Conservation (phyloP, 2,329 filamentous ascomycete genomes). For the Beauveria rudraprayagi region DNA sequence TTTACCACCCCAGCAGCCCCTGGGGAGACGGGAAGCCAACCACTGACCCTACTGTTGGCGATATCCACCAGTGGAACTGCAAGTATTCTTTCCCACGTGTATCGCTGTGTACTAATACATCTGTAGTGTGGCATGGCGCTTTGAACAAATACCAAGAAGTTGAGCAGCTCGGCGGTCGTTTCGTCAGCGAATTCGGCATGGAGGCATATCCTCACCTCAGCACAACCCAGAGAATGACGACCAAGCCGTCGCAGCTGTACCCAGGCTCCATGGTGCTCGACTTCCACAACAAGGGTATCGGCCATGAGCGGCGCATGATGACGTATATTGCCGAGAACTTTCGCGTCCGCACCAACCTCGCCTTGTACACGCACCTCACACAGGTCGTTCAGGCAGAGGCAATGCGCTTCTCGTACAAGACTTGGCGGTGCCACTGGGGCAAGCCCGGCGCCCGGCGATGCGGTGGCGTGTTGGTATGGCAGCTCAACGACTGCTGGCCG, state of each 20-base stretch:
- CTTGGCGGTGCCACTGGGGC: conserved; percentile 57
- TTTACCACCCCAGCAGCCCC: conserved; percentile 66
- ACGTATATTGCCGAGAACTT: conserved; percentile 74
- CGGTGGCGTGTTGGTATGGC: conserved; percentile 59
- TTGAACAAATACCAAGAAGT: conserved; percentile 73
- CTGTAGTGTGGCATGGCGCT: conserved; percentile 57
- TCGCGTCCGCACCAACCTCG: conserved; percentile 45
- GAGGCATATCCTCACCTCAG: conserved; percentile 58
- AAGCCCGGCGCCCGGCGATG: conserved; percentile 48
- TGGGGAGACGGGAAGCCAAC: conserved; percentile 55
- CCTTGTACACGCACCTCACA: conserved; percentile 68
- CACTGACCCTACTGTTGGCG: conserved; percentile 59
- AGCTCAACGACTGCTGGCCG: conserved; percentile 64
- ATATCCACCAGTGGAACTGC: conserved; percentile 66
- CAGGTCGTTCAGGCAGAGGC: conserved; percentile 48
- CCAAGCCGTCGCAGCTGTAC: conserved; percentile 39
- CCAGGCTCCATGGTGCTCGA: conserved; percentile 67
- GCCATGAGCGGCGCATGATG: conserved; percentile 66
- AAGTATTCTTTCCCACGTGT: not conserved
- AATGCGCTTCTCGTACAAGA: conserved; percentile 41
- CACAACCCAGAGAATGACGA: conserved; percentile 60
- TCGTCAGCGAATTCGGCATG: conserved; percentile 80
- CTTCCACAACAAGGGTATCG: conserved; percentile 76
- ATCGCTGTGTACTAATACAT: not conserved
- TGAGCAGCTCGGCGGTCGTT: conserved; percentile 60